phyloP scores from a whole-genome alignment of 192 early-diverging fungal genomes.

The Coemansia umbellata region DNA sequence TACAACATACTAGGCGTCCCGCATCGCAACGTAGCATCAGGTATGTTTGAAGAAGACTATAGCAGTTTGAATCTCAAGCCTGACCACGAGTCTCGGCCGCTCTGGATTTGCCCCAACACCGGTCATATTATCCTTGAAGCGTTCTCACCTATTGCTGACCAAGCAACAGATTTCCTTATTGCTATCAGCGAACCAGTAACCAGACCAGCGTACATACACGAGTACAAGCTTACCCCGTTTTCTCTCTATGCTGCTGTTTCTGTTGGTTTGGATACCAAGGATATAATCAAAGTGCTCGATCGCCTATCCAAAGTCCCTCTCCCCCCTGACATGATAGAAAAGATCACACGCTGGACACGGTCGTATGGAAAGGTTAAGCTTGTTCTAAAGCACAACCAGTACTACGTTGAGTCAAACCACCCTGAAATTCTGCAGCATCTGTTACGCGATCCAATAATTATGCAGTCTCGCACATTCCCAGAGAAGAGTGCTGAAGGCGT shows the following conservation, averaged over 20 bases:
- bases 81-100: slow-evolving; percentile 83
- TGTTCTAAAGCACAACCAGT: slow-evolving; percentile 90
- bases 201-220: slow-evolving; percentile 59
- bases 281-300: slow-evolving; percentile 87
- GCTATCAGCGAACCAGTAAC: slow-evolving; percentile 94
- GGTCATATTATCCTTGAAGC: slow-evolving; percentile 90
- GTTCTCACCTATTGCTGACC: slow-evolving; percentile 93
- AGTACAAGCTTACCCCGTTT: slow-evolving; percentile 93
- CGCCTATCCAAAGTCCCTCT: slow-evolving; percentile 85
- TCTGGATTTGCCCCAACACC: slow-evolving; percentile 83
- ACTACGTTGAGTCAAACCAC: slow-evolving; percentile 89
- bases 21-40: slow-evolving; percentile 30
- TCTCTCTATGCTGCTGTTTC: slow-evolving; percentile 98
- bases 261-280: slow-evolving; percentile 86
- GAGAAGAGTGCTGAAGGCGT: slow-evolving; percentile 33
- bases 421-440: slow-evolving; percentile 75
- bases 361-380: slow-evolving; percentile 96
- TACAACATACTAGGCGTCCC: slow-evolving; percentile 40
- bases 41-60: slow-evolving; percentile 70
- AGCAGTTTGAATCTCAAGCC: slow-evolving; percentile 77
- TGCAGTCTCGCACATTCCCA: slow-evolving; percentile 59
- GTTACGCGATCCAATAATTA: slow-evolving; percentile 72
- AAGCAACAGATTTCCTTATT: slow-evolving; percentile 93
- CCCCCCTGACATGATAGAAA: slow-evolving; percentile 67
- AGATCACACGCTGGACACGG: slow-evolving; percentile 77